These are phyloP conservation scores for Austropuccinia psidii DNA, from an alignment of 1,284 basidiomycete species.

Conservation along the genomic window DNA sequence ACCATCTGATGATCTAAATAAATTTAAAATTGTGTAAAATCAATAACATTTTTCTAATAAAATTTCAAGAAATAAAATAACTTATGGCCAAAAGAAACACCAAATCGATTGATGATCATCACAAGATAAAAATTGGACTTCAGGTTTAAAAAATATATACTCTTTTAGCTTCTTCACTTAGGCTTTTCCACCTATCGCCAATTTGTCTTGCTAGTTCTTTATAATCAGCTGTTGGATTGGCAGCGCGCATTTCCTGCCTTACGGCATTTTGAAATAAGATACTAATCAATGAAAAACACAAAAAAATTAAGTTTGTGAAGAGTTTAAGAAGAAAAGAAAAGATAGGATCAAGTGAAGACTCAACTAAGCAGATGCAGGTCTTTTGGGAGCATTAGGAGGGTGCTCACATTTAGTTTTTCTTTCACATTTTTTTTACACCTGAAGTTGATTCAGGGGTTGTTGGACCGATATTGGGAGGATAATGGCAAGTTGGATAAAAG, in stretches of 20 bases:
- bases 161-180: conserved; percentile 63
- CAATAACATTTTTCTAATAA: too few species aligned
- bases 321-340: too few species aligned
- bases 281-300: background rate
- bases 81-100: too few species aligned
- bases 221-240: conserved; percentile 62
- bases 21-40: too few species aligned
- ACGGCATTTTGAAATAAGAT: conserved; percentile 32
- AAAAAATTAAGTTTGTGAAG: too few species aligned
- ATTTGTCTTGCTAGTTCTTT: conserved; percentile 66
- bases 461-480: background rate
- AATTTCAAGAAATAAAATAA: too few species aligned
- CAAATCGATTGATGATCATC: too few species aligned
- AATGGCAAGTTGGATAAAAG: background rate
- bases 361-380: conserved; percentile 33
- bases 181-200: conserved; percentile 63
- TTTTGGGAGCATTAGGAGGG: conserved; percentile 26
- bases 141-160: too few species aligned
- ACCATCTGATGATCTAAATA: too few species aligned
- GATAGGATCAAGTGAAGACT: background rate
- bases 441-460: conserved; percentile 1
- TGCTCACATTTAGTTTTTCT: conserved; percentile 12
- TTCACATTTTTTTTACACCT: conserved; percentile 7
- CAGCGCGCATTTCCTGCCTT: conserved; percentile 55
- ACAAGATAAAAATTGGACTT: too few species aligned